A percentile compares a stretch with the other conserved stretches of the same genome.
These are phyloP conservation scores for Solanum virginianum DNA, from an alignment of 257 asterid species.

Conservation along the genomic window DNA sequence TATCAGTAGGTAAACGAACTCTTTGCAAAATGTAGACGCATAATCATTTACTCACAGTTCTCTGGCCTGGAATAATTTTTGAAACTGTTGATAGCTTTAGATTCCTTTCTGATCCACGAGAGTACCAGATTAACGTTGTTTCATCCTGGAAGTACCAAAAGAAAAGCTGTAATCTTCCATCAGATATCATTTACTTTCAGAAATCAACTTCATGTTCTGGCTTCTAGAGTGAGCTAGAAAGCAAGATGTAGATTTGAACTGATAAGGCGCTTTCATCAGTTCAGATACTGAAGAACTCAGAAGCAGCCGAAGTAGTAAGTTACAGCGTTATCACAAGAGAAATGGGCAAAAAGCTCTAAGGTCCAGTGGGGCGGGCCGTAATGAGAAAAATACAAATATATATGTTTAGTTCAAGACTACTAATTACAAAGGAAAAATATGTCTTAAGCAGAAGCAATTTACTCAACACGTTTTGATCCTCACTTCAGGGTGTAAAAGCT, in stretches of 20 bases:
- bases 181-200: neutral
- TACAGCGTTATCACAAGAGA: neutral
- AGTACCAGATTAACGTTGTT: slow-evolving; percentile 76
- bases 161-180: neutral
- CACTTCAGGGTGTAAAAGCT: neutral
- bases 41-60: slow-evolving; percentile 73
- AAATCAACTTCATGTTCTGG: neutral
- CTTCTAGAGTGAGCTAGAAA: neutral
- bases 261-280: neutral
- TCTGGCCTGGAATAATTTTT: slow-evolving; percentile 87
- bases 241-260: neutral
- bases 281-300: neutral
- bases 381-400: neutral
- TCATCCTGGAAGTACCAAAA: slow-evolving; percentile 55
- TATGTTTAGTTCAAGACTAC: neutral
- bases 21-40: neutral
- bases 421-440: neutral
- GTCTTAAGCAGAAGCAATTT: neutral
- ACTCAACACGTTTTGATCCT: neutral
- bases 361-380: neutral
- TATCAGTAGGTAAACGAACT: neutral
- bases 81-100: slow-evolving; percentile 68
- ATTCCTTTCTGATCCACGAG: slow-evolving; percentile 78
- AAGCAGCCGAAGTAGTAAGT: neutral
- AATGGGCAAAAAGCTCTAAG: neutral